phyloP scores from a whole-genome alignment of 2,329 filamentous ascomycete species.

The Calcarisporium arbuscula region DNA sequence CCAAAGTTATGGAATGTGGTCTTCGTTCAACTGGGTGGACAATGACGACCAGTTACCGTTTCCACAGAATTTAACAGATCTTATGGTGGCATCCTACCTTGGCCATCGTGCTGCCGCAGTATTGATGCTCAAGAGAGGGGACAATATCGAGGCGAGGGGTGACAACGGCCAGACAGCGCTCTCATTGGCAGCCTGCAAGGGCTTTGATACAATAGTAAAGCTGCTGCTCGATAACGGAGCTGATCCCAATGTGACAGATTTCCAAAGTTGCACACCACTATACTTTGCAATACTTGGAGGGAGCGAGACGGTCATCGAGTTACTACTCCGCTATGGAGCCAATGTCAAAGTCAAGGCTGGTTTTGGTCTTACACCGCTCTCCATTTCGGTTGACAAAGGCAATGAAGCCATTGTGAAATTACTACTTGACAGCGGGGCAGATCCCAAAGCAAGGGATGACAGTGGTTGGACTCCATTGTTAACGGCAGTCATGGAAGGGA shows the following conservation, averaged over 20 bases:
- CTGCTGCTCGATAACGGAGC: not conserved
- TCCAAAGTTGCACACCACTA: not conserved
- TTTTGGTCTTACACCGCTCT: not conserved
- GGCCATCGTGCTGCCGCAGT: no score
- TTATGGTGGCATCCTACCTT: not conserved
- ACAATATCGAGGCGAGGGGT: slow-evolving; percentile 4
- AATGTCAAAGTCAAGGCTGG: not conserved
- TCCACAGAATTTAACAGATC: no score
- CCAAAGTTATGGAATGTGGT: slow-evolving; percentile 5
- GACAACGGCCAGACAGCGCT: slow-evolving; percentile 1
- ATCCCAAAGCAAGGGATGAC: not conserved
- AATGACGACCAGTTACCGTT: not conserved
- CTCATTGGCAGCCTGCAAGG: slow-evolving; percentile 2
- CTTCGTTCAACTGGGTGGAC: not conserved
- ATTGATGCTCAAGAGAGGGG: not conserved
- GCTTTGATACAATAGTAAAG: slow-evolving; percentile 8
- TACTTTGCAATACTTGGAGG: not conserved
- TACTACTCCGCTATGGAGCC: slow-evolving; percentile 1
- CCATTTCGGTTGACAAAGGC: not conserved
- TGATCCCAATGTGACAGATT: not conserved
- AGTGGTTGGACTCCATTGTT: not conserved
- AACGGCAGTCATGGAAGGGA: no score
- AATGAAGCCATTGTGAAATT: not conserved
- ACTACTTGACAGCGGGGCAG: slow-evolving; percentile 5
- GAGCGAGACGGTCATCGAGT: not conserved